Base-by-base conservation (phyloP, 1,284 basidiomycete genomes). In the Agaricales sp. region DNA sequence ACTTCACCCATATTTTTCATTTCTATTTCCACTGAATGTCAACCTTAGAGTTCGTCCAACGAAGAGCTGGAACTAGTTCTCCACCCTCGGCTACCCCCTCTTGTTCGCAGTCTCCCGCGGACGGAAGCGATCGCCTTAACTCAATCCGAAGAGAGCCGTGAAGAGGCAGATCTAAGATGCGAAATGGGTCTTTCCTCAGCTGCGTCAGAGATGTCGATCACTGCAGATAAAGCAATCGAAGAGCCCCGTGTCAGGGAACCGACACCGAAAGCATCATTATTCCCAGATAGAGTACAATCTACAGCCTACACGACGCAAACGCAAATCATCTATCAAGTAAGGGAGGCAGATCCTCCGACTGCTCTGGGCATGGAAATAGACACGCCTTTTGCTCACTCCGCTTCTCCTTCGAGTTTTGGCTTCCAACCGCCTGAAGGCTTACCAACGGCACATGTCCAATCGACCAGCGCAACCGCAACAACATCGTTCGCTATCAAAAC, bases 51-150 rank as follows among this genome's bases (percentile, higher is more conserved):
- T 52, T 65, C 49, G 45, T 50, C 59, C 21, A 61, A 70, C 43
- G 66, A 68, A 20, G 65, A 72, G 47, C 55, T 84, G 46, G 83
- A 88, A 50, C 67, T 82, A 12, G 66, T 88, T 14, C 61, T 92
- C 13, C 82, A 91, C 52, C 84, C 88, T 30, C 80, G 87, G 8
- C 70, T 87, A 13, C 82, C 88, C 1, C 83, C 87, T 1, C 65
- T 88, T 12, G 68, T 90, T 39, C 75, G 85, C 45, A 74, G 75
- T 2, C 66, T 87, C 50, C 82, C 84, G n/a, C 69, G 75, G 44
- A 59, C 82, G 14, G 82, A 85, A 54, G 63, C 70, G 2, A 57
- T 87, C 12, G 72, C 78, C 8, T 66, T 87, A 19, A 80, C 77
- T 54, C 71, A 69, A 26, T 62, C 67, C 4, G 82, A 87, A 55